phyloP scores from a whole-genome alignment of 768 basidiomycete genomes.

The Amanita fuliginea region DNA sequence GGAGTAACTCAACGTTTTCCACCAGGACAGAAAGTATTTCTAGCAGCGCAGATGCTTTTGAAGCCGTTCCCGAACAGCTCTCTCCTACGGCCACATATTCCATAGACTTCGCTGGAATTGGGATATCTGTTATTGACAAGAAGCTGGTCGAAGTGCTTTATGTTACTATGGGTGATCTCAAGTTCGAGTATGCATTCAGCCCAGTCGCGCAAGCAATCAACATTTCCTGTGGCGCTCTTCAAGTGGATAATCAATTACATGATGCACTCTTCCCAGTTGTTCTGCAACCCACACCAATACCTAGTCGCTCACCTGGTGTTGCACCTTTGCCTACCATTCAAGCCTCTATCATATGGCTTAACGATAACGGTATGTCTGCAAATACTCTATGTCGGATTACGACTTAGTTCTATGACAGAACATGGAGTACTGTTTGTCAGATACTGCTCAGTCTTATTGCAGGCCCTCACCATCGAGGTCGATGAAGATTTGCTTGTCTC shows the following conservation, averaged over 20 bases:
- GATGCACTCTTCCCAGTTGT: slow-evolving; percentile 93
- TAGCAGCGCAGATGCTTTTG: slow-evolving; percentile 67
- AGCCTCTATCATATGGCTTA: slow-evolving; percentile 78
- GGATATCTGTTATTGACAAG: slow-evolving; percentile 84
- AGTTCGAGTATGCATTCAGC: slow-evolving; percentile 79
- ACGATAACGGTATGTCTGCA: slow-evolving; percentile 65
- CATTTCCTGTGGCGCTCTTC: slow-evolving; percentile 74
- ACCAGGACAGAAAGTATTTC: slow-evolving; percentile 61
- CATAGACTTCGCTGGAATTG: slow-evolving; percentile 82
- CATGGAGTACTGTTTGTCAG: slow-evolving; percentile 98
- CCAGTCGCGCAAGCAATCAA: slow-evolving; percentile 70
- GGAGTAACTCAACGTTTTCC: slow-evolving; percentile 28
- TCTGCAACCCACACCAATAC: slow-evolving; percentile 84
- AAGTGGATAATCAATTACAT: slow-evolving; percentile 96
- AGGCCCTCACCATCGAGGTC: slow-evolving; percentile 90
- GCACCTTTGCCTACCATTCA: slow-evolving; percentile 86
- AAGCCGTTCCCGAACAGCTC: slow-evolving; percentile 72
- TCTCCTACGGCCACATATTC: slow-evolving; percentile 52
- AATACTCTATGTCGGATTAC: neutral
- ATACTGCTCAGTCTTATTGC: slow-evolving; percentile 88
- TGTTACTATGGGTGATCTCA: slow-evolving; percentile 63
- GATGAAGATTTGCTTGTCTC: slow-evolving; percentile 96
- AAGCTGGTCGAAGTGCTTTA: slow-evolving; percentile 86
- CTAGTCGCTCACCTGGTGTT: slow-evolving; percentile 61
- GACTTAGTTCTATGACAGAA: slow-evolving; percentile 32